These are phyloP conservation scores for Fusarium devonianum DNA, from an alignment of 2,329 filamentous ascomycete species.

Conservation along the genomic window DNA sequence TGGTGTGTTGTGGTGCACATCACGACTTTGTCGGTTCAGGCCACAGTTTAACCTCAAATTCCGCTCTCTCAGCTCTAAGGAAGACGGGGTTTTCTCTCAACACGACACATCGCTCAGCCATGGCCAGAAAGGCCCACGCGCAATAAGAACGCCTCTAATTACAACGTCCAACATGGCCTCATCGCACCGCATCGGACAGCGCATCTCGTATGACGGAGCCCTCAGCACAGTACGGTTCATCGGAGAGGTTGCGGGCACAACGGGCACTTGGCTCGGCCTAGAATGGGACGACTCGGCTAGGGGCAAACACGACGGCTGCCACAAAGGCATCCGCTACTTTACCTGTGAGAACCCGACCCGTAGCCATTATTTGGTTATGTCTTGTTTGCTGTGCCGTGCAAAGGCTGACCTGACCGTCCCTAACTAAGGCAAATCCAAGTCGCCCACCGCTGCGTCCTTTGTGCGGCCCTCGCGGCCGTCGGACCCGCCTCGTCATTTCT, in stretches of 20 bases:
- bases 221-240: slow-evolving; percentile 86
- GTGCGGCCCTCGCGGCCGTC: slow-evolving; percentile 76
- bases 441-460: slow-evolving; percentile 82
- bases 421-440: slow-evolving; percentile 67
- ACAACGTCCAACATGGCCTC: slow-evolving; percentile 46
- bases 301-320: slow-evolving; percentile 89
- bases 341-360: slow-evolving; percentile 63
- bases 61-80: slow-evolving; percentile 23
- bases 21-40: slow-evolving; percentile 37
- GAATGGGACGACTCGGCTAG: slow-evolving; percentile 92
- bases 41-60: slow-evolving; percentile 21
- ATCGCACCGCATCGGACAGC: slow-evolving; percentile 67
- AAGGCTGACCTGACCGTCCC: slow-evolving; percentile 3
- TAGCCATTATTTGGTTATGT: background rate
- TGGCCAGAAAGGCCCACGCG: slow-evolving; percentile 1
- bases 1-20: slow-evolving; percentile 61
- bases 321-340: slow-evolving; percentile 83
- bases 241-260: slow-evolving; percentile 77
- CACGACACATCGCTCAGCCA: background rate
- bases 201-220: slow-evolving; percentile 79
- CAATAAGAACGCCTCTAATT: background rate
- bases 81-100: slow-evolving; percentile 3
- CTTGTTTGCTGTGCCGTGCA: background rate
- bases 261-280: slow-evolving; percentile 86
- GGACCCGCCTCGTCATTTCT: slow-evolving; percentile 75